phyloP scores from a whole-genome alignment of 495 filamentous ascomycete genomes.

The Daldinia vernicosa region DNA sequence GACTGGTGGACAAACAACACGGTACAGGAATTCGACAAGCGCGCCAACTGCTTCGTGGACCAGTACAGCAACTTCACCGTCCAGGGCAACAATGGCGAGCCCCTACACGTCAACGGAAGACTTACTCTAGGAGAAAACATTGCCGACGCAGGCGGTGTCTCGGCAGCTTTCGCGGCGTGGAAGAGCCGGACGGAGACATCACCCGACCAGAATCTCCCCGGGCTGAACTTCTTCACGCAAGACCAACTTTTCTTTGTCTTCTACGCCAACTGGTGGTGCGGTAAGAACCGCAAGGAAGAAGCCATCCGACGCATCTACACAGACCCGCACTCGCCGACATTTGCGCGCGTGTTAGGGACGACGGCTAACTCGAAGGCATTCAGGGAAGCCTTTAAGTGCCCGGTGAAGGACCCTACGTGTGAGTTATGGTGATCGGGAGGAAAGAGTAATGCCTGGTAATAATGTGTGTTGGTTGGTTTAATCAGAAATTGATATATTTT shows the following conservation, averaged over 20 bases:
- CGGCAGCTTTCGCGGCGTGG: slow-evolving; percentile 74
- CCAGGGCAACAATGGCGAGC: slow-evolving; percentile 60
- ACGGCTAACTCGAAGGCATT: slow-evolving; percentile 75
- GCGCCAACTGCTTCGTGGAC: slow-evolving; percentile 74
- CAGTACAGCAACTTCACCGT: slow-evolving; percentile 74
- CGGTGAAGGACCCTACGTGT: slow-evolving; percentile 69
- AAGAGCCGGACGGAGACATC: slow-evolving; percentile 59
- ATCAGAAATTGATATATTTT: slow-evolving; percentile 25
- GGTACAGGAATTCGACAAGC: slow-evolving; percentile 67
- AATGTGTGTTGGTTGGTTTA: background rate
- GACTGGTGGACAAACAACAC: slow-evolving; percentile 78
- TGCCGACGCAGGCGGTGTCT: slow-evolving; percentile 76
- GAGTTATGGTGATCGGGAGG: slow-evolving; percentile 67
- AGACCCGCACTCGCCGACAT: slow-evolving; percentile 71
- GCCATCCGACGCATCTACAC: slow-evolving; percentile 65
- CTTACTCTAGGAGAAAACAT: slow-evolving; percentile 80
- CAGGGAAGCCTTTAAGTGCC: slow-evolving; percentile 71
- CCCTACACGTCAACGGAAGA: slow-evolving; percentile 72
- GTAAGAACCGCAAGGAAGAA: slow-evolving; percentile 66
- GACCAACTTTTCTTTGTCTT: slow-evolving; percentile 79
- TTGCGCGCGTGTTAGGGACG: slow-evolving; percentile 68
- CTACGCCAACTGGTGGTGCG: slow-evolving; percentile 75
- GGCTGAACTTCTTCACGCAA: slow-evolving; percentile 69
- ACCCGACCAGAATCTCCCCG: slow-evolving; percentile 69
- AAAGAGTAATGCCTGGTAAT: background rate